Percentiles rank a stretch among this genome's conserved stretches.
These are phyloP conservation scores for Fusarium nodosum DNA, from an alignment of 2,329 filamentous ascomycete genomes.

Conservation along the genomic window DNA sequence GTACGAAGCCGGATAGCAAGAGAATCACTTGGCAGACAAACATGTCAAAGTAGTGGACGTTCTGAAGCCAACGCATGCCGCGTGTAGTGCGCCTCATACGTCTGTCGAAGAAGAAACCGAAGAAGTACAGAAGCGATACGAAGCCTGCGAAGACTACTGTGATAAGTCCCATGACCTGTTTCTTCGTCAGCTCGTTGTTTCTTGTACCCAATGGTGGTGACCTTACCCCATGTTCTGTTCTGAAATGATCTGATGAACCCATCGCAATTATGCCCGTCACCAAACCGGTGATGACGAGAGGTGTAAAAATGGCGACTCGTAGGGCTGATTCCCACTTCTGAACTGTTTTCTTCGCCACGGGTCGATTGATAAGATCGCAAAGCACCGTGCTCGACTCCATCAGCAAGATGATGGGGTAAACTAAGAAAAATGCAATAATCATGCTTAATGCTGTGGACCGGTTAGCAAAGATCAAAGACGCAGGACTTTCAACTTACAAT, in stretches of 20 bases:
- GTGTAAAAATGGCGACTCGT: not conserved
- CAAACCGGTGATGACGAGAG: slow-evolving; percentile 8
- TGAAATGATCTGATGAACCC: slow-evolving; percentile 22
- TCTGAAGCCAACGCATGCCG: slow-evolving; percentile 5
- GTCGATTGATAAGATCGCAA: slow-evolving; percentile 29
- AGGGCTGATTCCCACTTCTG: slow-evolving; percentile 24
- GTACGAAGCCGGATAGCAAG: slow-evolving; percentile 18
- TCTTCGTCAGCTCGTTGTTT: fast-evolving
- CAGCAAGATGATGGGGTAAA: slow-evolving; percentile 5
- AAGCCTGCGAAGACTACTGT: slow-evolving; percentile 16
- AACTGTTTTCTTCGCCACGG: slow-evolving; percentile 11
- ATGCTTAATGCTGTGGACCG: not conserved
- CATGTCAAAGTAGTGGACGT: slow-evolving; percentile 24
- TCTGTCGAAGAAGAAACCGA: slow-evolving; percentile 11
- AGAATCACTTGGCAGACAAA: slow-evolving; percentile 26
- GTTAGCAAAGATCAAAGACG: fast-evolving
- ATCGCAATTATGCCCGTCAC: slow-evolving; percentile 15
- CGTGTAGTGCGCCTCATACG: not conserved
- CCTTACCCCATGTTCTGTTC: slow-evolving; percentile 19
- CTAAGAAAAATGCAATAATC: slow-evolving; percentile 16
- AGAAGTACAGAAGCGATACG: slow-evolving; percentile 9
- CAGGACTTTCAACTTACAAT: not conserved
- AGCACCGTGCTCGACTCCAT: slow-evolving; percentile 19
- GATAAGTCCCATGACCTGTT: not conserved
- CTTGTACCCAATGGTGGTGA: fast-evolving